These are phyloP conservation scores for Marvania coccoides DNA, from an alignment of 139 green algal species.

Conservation along the genomic window DNA sequence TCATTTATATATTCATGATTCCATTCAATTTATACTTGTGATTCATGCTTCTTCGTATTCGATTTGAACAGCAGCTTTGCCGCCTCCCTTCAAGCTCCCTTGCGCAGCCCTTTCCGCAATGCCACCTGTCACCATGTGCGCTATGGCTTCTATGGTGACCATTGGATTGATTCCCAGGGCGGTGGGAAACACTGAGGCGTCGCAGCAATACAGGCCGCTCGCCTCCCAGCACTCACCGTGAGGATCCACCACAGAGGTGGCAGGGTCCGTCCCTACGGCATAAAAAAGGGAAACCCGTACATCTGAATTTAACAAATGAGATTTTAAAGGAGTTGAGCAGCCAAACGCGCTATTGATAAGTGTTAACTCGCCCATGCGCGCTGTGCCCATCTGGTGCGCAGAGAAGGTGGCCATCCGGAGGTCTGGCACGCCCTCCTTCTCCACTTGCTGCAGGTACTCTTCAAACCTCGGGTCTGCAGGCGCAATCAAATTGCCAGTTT, in stretches of 20 bases:
- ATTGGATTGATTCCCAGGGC: constrained; percentile 43
- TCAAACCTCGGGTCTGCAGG: constrained; percentile 19
- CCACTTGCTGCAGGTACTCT: constrained; percentile 11
- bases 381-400: constrained; percentile 67
- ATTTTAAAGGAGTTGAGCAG: background rate
- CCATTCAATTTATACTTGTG: too few species aligned
- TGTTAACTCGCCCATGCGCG: constrained; percentile 39
- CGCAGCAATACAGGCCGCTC: constrained; percentile 46
- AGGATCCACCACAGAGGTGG: constrained; percentile 37
- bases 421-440: constrained; percentile 1
- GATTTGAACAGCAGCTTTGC: too few species aligned
- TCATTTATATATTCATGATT: too few species aligned
- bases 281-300: background rate
- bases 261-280: background rate
- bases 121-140: constrained; percentile 18
- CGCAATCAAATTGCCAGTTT: background rate
- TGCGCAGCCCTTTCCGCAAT: constrained; percentile 20
- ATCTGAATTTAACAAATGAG: background rate
- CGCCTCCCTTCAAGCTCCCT: too few species aligned
- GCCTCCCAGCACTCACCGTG: constrained; percentile 59
- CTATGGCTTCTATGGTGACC: constrained; percentile 32
- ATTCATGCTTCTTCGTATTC: too few species aligned
- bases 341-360: background rate
- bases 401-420: constrained; percentile 29
- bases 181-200: constrained; percentile 55